phyloP scores from a whole-genome alignment of 441 rosid genomes.

The Pelargonium myrrhifolium region DNA sequence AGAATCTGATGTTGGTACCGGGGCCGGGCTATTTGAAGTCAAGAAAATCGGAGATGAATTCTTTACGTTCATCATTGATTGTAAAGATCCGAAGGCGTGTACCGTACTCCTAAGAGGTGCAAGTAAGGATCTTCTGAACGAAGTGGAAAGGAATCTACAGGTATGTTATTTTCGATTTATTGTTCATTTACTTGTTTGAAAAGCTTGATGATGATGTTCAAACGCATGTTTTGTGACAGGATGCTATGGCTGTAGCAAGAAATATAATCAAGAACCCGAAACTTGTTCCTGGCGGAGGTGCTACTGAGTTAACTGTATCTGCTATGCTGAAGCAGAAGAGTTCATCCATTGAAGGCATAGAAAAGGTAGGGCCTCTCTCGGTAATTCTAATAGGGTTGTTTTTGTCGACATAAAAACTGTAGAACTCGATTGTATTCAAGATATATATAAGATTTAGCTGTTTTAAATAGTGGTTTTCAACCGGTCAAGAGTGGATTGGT shows the following conservation, averaged over 20 bases:
- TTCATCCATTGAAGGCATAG: conserved; percentile 22
- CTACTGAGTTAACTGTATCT: conserved; percentile 23
- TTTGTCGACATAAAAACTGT: not conserved
- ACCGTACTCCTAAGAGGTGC: conserved; percentile 25
- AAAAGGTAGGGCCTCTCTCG: conserved; percentile 14
- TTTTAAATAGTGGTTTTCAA: no score
- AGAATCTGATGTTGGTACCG: conserved; percentile 26
- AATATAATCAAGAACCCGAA: conserved; percentile 24
- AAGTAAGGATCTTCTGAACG: conserved; percentile 20
- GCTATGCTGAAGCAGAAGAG: conserved; percentile 26
- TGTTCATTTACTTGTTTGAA: not conserved
- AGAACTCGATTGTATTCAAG: not conserved
- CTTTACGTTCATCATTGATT: conserved; percentile 26
- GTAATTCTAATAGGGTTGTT: conserved; percentile 4
- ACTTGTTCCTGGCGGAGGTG: conserved; percentile 25
- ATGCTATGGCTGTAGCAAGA: conserved; percentile 25
- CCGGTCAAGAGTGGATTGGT: not conserved
- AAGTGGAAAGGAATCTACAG: conserved; percentile 20
- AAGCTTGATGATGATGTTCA: not conserved
- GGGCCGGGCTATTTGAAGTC: conserved; percentile 26
- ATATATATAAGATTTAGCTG: no score
- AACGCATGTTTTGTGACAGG: conserved; percentile 13
- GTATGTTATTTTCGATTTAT: not conserved
- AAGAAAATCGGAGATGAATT: conserved; percentile 26
- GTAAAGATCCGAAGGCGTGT: conserved; percentile 24